Base-by-base conservation (phyloP, 768 basidiomycete species). In the Roridomyces roridus region DNA sequence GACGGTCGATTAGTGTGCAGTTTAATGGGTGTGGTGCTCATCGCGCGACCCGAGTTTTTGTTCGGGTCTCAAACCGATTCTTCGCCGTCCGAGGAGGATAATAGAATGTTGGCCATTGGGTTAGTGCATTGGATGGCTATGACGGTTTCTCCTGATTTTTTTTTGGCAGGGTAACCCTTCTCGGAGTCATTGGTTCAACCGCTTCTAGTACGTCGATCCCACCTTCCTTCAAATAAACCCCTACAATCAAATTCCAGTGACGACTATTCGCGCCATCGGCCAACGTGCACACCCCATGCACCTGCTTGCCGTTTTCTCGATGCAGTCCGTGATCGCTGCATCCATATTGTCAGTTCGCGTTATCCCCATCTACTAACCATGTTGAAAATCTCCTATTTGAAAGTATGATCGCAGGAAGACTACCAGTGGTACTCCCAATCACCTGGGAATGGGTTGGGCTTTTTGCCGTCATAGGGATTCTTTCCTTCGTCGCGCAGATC, bases 241-340 rank as follows among this genome's bases (percentile, higher is more conserved):
- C 15, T 41, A 6, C 23, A 12, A 44, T 20, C 45, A 18, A 4
- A 52, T 11, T 34, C 46, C 1, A 80, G 79, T 75, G 63, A 78
- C 72, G 1, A 64, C 74, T 1, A 70, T 81, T 24, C 83, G 91
- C 10, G 82, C 83, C 1, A 90, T 94, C 34, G 92, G 93, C 0
- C 86, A 81, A 55, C 80, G 87, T 5, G 92, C 92, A 1, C 87
- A 90, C 61, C 77, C 92, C 1, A 69, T 93, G 53, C 93, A 96
- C 67, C 77, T 82, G 2, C 78, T 94, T 63, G 72, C 80, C 0
- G 91, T 83, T 50, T 93, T 88, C 68, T 85, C 88, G 1, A 68
- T 79, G 8, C 76, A 82, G 60, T 87, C 83, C 47, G 79, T 86
- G 1, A 51, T 77, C 24, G 70, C 74, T 24, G 72, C 77, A 2